phyloP scores from a whole-genome alignment of 441 rosid genomes.

The Biscutella laevigata region DNA sequence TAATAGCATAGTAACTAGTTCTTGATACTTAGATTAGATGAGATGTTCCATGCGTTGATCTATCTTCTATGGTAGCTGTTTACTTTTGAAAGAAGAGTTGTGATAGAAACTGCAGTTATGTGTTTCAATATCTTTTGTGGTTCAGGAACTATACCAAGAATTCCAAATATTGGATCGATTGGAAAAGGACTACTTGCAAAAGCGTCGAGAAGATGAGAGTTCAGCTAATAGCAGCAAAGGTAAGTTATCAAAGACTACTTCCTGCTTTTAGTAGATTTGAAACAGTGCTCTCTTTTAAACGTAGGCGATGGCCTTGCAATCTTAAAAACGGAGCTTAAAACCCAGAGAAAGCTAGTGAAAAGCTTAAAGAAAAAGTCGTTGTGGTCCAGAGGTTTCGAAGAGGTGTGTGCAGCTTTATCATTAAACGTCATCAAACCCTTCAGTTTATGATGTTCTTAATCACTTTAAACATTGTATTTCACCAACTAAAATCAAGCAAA shows the following conservation, averaged over 20 bases:
- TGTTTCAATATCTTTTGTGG: slow-evolving; percentile 8
- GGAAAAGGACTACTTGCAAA: slow-evolving; percentile 48
- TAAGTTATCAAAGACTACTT: slow-evolving; percentile 8
- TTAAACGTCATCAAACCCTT: slow-evolving; percentile 1
- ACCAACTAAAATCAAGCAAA: neutral
- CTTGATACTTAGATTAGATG: neutral
- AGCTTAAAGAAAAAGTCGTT: slow-evolving; percentile 56
- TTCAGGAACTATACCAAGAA: slow-evolving; percentile 54
- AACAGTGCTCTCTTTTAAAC: slow-evolving; percentile 1
- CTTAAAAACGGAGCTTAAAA: slow-evolving; percentile 50
- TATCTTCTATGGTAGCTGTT: neutral
- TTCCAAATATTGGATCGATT: slow-evolving; percentile 50
- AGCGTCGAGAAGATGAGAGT: slow-evolving; percentile 41
- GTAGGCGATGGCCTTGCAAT: slow-evolving; percentile 45
- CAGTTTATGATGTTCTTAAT: neutral
- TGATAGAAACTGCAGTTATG: slow-evolving; percentile 2
- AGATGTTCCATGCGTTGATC: slow-evolving; percentile 4
- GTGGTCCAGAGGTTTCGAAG: slow-evolving; percentile 66
- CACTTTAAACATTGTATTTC: neutral
- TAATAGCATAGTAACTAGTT: neutral
- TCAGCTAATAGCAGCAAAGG: slow-evolving; percentile 36
- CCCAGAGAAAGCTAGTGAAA: slow-evolving; percentile 55
- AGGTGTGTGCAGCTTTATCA: slow-evolving; percentile 33
- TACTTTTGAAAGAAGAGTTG: slow-evolving; percentile 2
- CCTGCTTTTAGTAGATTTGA: neutral